Evolutionary conservation across 2,329 filamentous ascomycete species (phyloP), one percentile per base, ranked within the genome.

Genomic region (Fusarium sp.): DNA sequence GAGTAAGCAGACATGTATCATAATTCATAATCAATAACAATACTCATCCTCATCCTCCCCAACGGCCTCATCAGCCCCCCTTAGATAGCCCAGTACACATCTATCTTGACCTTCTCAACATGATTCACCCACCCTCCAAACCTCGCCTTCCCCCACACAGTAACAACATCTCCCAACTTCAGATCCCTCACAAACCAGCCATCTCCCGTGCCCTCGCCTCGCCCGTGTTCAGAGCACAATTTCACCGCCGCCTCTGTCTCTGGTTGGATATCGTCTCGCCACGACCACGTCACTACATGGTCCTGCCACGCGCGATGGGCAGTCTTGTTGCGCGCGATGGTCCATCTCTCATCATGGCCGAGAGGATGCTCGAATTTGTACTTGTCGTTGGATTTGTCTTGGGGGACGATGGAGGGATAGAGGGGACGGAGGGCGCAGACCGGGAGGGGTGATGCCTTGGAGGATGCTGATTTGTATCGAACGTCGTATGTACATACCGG

Each of bases 111-210:
- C 11, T 73, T 76, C 42, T 82, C 70, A 9, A 88, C 70, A 11
- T 73, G 48, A 58, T 88, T 88, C 2, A 49, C 41, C 86, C 86
- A 89, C 0, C 74, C 80, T 0, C 69, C 71, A 51, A 84, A 88
- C 54, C 85, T 79, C 3, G 84, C 79, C 71, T 83, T 86, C 1
- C 76, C 85, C 86, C 86, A 88, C 2, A 88, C 67, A 0, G 85
- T 88, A 10, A 88, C 73, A 15, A 86, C 80, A 63, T 89, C 86
- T 1, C 86, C 86, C n/a, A 85, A 62, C 62, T 79, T 80, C 62
- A 89, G 68, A 41, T 73, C 76, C 14, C 82, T 79, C 31, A 89
- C 80, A 70, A 86, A 88, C 33, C 79, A 73, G 1, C 86, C 86
- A 47, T 80, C 78, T 0, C 75, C 81, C 1, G 83, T 84, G 4